Evolutionary conservation across 2,329 filamentous ascomycete species (phyloP), one percentile per base, ranked within the genome.

Genomic region (Penicillium sp.): DNA sequence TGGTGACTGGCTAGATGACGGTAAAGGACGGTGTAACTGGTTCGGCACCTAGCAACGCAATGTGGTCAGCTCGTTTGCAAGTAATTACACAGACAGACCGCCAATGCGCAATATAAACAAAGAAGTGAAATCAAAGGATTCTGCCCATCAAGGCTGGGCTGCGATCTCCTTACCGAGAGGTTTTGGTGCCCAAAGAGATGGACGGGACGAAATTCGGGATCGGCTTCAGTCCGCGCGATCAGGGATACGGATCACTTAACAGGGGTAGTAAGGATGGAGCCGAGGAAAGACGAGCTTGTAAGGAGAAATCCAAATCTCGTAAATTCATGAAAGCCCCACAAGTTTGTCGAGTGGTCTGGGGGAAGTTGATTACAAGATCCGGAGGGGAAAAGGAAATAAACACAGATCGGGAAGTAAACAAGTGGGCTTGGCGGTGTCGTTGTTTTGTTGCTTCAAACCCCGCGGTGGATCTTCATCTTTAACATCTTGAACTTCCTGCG

Each of bases 321-420:
- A 11, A 41, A 41, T 14, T n/a, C 44, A 31, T 22, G 29, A 41
- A 53, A 21, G 24, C 19, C 24, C 14, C 22, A 29, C 14, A 47
- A 39, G 44, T n/a, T 24, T 33, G 33, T 21, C 24, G 48, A 29
- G 35, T 22, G 27, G 24, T 50, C n/a, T 24, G n/a, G 27, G 16
- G 14, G 22, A 46, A 37, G 39, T 16, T 27, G 31, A 47, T 29
- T 33, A 24, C 13, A 24, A 49, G 45, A 44, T 29, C 31, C 41
- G 33, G 51, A 37, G 47, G 39, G 50, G 58, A 48, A 41, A 43
- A 48, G 53, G 60, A 54, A 62, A 61, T 63, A 62, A 65, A 63
- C 58, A 59, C 57, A 50, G 56, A 35, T 45, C 57, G 62, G 61
- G 59, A 65, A 66, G 63, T 65, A 67, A 67, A 67, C 63, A 67